A percentile compares a stretch with the other conserved stretches of the same genome.
Conservation (phyloP, 1,284 basidiomycete genomes). For the Heterobasidion parviporum region DNA sequence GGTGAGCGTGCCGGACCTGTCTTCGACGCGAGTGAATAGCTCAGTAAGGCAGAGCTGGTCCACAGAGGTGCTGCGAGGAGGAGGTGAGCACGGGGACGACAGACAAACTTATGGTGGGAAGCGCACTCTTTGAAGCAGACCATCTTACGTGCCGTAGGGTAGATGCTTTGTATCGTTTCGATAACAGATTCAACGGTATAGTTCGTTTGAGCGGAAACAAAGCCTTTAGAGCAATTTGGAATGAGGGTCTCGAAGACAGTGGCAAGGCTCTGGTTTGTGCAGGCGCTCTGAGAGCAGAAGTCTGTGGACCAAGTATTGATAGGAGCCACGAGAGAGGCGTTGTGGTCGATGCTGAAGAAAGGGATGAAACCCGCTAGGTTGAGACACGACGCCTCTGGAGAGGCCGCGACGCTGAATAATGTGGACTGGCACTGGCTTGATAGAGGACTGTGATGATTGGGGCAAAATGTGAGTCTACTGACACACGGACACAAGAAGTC, state of each 20-base stretch:
- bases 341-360: slow-evolving; percentile 27
- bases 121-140: slow-evolving; percentile 52
- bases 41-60: slow-evolving; percentile 45
- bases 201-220: slow-evolving; percentile 25
- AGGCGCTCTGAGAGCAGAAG: slow-evolving; percentile 45
- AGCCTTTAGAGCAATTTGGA: slow-evolving; percentile 41
- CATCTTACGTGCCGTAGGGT: slow-evolving; percentile 41
- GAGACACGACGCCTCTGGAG: too few relatives aligned
- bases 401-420: too few relatives aligned
- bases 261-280: slow-evolving; percentile 46
- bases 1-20: slow-evolving; percentile 28
- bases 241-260: slow-evolving; percentile 39
- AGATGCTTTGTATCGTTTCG: slow-evolving; percentile 32
- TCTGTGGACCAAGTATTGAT: slow-evolving; percentile 51
- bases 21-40: slow-evolving; percentile 37
- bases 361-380: slow-evolving; percentile 27
- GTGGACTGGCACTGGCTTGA: too few relatives aligned
- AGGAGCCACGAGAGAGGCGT: slow-evolving; percentile 39
- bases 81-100: neutral
- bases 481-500: slow-evolving; percentile 22
- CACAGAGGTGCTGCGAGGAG: slow-evolving; percentile 24
- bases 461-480: too few relatives aligned
- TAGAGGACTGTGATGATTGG: too few relatives aligned
- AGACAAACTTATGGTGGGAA: neutral
- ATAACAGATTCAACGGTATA: slow-evolving; percentile 24